Conservation (phyloP, 148 eudicot genomes). For the Rhododendron williamsianum region DNA sequence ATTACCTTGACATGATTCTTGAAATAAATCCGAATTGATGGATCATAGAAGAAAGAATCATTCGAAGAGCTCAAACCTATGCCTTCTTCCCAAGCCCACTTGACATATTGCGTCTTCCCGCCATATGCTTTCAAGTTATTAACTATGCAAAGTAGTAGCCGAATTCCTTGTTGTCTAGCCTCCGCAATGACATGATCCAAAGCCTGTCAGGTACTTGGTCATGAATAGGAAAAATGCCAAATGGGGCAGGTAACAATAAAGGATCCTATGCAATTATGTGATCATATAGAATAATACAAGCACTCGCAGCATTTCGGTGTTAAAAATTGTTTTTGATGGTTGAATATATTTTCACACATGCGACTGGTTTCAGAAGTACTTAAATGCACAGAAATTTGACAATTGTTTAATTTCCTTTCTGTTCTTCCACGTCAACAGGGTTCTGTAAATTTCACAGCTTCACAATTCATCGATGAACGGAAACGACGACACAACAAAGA, state of each 20-base stretch:
- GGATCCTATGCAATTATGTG: neutral
- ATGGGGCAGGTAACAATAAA: neutral
- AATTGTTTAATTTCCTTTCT: neutral
- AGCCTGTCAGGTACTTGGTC: conserved; percentile 43
- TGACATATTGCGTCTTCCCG: conserved; percentile 92
- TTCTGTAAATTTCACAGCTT: neutral
- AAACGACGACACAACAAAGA: neutral
- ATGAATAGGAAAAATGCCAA: neutral
- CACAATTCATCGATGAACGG: neutral
- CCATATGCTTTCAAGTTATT: conserved; percentile 91
- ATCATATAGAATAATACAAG: neutral
- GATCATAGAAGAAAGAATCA: conserved; percentile 96
- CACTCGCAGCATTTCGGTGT: neutral
- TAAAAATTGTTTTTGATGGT: neutral
- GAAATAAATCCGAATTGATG: conserved; percentile 76
- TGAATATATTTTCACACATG: neutral
- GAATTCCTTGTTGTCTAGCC: conserved; percentile 57
- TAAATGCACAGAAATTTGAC: neutral
- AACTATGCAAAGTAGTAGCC: conserved; percentile 67
- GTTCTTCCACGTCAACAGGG: neutral
- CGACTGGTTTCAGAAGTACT: neutral
- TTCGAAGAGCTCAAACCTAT: conserved; percentile 83
- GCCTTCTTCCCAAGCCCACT: conserved; percentile 99
- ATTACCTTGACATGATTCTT: conserved; percentile 85
- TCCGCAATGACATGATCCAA: conserved; percentile 92